Base-by-base conservation (phyloP, 2,329 filamentous ascomycete species). In the Aspergillus aculeatus region DNA sequence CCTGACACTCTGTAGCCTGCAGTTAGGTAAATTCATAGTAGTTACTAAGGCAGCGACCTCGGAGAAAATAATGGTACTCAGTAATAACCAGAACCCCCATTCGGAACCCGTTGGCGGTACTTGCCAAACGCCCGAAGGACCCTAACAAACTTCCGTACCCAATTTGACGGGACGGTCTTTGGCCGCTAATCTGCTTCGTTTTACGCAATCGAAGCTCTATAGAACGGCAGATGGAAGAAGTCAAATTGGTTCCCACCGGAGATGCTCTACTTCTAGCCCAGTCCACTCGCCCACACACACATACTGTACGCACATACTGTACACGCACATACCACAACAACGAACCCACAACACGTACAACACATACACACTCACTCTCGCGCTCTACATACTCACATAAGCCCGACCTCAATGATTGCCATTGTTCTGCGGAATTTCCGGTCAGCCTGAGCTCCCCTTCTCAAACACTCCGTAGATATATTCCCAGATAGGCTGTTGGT, bases 161-260 rank as follows among this genome's bases (percentile, higher is more conserved):
- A 64, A 56, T 31, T 29, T 58, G 56, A 50, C 61, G 62, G 64
- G 59, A 63, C 62, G 52, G 57, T 52, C 51, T 57, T 49, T 63
- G 53, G 49, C 58, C 58, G 54, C 50, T 56, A 60, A 59, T 49
- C 55, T 41, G 50, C 24, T 44, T 44, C 38, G 31, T 55, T 63
- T 63, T 65, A 64, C 60, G 60, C 61, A 64, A 66, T 68, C 58
- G 66, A 68, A 67, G 66, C 57, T 49, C 55, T 59, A 58, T 68
- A 61, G 66, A 68, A 68, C 62, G 56, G 58, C 52, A 59, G 57
- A 66, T 66, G 61, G 66, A 68, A 68, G 66, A 68, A 68, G 63
- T 66, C 66, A 64, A 29, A 68, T 47, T 68, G 59, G 35, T 48
- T 41, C 31, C 23, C 44, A 44, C 53, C 56, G 59, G 59, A 56